Base-by-base conservation (phyloP, 352 stramenopile genomes). In the Pythium aristosporum region DNA sequence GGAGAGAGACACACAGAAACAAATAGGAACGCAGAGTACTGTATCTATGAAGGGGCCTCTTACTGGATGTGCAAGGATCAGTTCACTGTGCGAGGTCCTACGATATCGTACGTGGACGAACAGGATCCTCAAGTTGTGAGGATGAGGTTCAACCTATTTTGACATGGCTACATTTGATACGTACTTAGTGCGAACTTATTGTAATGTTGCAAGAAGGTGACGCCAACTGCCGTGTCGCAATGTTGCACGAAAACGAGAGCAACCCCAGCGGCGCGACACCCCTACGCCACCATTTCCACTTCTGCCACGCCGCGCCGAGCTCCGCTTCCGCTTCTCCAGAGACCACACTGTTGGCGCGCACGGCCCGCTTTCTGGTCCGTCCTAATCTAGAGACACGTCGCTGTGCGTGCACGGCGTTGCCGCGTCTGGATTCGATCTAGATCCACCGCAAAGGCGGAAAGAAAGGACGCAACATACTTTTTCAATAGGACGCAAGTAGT, bases 161-260 rank as follows among this genome's bases (percentile, higher is more conserved):
- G 34, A 39, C n/a, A 57, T 58, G 48, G 48, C 36, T 65, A 65
- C 47, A 57, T 21, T 49, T 53, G 3, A 37, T 57, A 5, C 58
- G 58, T 44, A 66, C 50, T 47, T 66, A 58, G 15, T 6, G 6
- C 55, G 49, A 28, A 65, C 55, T 51, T 61, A 50, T 5, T 7
- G 20, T n/a, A 36, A 59, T 63, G 62, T 68, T 48, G 62, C 54
- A 15, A 37, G 62, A 68, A 63, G 44, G 62, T 68, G 36, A 11
- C 39, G 28, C 16, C 36, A 54, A 21, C 21, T 10, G 16, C 11
- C 48, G 53, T 15, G 43, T 48, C 12, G 21, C 25, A 43, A 61
- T 50, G 61, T 67, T 47, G 61, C 52, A 30, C 47, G 41, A 63
- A 67, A 46, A 42, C 21, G 30, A 39, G n/a, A 28, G 2, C 10